Conservation (phyloP, 169 alveolate genomes). For the Plasmodium coatneyi region DNA sequence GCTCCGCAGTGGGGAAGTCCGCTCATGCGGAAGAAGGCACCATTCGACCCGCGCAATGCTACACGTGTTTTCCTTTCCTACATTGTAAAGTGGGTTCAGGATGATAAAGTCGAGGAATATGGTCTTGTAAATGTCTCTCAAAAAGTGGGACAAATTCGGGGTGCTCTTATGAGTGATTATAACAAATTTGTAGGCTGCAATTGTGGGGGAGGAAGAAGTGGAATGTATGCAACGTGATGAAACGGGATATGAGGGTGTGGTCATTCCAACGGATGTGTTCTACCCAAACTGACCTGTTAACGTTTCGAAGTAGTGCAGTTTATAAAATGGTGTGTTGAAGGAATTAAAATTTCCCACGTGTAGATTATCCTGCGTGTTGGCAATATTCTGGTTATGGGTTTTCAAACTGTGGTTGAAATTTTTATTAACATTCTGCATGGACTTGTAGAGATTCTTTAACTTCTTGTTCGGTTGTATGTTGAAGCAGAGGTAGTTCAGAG, state of each 20-base stretch:
- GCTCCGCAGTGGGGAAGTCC: neutral
- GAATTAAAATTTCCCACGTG: constrained; percentile 66
- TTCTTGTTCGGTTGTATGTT: constrained; percentile 74
- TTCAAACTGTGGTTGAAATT: constrained; percentile 24
- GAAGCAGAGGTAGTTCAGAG: constrained; percentile 62
- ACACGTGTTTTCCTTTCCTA: neutral
- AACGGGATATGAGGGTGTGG: neutral
- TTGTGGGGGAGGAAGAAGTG: neutral
- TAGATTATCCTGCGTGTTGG: constrained; percentile 30
- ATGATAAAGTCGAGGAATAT: constrained; percentile 50
- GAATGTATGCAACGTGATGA: neutral
- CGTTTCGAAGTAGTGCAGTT: constrained; percentile 65
- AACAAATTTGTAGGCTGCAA: constrained; percentile 67
- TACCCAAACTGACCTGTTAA: constrained; percentile 34
- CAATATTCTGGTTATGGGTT: constrained; percentile 23
- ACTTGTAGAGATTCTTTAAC: constrained; percentile 54
- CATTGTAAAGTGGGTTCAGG: constrained; percentile 57
- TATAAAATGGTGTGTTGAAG: constrained; percentile 65
- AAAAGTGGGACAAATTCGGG: constrained; percentile 50
- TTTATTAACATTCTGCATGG: constrained; percentile 12
- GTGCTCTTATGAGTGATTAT: constrained; percentile 47
- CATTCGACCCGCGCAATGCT: neutral
- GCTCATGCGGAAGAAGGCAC: neutral
- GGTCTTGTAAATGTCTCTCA: constrained; percentile 62
- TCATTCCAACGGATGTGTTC: neutral